Base-by-base conservation (phyloP, 352 stramenopile genomes). In the Elongisporangium prolatum region DNA sequence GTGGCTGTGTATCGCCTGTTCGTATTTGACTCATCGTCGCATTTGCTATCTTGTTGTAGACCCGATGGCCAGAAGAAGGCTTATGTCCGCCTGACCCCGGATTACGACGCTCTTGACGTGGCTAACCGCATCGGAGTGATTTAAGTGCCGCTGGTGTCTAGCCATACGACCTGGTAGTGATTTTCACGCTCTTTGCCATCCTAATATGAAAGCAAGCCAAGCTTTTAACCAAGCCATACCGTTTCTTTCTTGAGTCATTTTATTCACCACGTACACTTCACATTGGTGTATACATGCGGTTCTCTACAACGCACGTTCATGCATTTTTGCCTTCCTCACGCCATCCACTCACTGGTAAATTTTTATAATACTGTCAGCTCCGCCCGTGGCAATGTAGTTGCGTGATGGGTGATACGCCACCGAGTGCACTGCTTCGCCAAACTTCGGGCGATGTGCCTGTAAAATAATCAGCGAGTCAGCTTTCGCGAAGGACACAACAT, bases 71-170 rank as follows among this genome's bases (percentile, higher is more conserved):
- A 98, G 80, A 99, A 99, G 96, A 99, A 99, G 92, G 97, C 97
- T 52, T 99, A 99, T 80, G 97, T 99, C 58, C 90, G 95, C 72
- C 84, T 99, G 62, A 98, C 93, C 65, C 89, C 97, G 72, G 97
- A 99, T 79, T 98, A 98, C 80, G 98, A 99, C 89, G 98, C 98
- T 56, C 89, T 99, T 74, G 98, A 99, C 88, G 96, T 99, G 77
- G 98, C 98, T 63, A 99, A 99, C 92, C 94, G 96, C 79, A 99
- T 99, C 83, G 97, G 97, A 79, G 98, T 99, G 68, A 99, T 99
- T 90, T 99, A 99, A 99, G 73, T 67, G 63, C 20, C 63, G 53
- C 64, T 57, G 53, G 24, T 11, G 49, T 63, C n/a, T 28, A 57
- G 47, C n/a, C 50, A 21, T 61, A 56, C 53, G 10, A 20, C 14